phyloP scores from a whole-genome alignment of 306 rosid genomes.

The Alnus glutinosa region DNA sequence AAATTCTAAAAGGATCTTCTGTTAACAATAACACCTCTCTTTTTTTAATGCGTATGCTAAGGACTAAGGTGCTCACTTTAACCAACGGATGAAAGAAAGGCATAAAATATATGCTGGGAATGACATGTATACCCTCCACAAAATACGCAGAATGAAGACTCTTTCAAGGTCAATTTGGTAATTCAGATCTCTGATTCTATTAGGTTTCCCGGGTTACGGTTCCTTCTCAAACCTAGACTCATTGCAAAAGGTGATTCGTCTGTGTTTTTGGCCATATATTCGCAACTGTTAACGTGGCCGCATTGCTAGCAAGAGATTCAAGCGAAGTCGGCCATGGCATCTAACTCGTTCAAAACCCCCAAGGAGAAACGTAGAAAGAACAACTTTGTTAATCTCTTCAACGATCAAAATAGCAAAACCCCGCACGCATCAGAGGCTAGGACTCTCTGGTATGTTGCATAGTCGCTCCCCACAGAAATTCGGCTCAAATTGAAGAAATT shows the following conservation, averaged over 20 bases:
- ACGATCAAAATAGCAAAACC: background rate
- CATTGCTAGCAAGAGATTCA: conserved; percentile 2
- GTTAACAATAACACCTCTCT: too few species aligned
- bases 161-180: background rate
- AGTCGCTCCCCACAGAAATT: background rate
- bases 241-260: background rate
- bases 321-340: conserved; percentile 21
- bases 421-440: background rate
- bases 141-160: background rate
- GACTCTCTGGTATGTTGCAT: background rate
- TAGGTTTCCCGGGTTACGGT: background rate
- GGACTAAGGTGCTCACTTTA: too few species aligned
- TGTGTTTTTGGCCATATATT: conserved; percentile 30
- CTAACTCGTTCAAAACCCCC: conserved; percentile 3
- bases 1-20: too few species aligned
- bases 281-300: conserved; percentile 46
- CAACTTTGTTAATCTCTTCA: background rate
- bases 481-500: background rate
- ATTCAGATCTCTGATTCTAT: background rate
- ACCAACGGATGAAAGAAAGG: background rate
- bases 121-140: background rate
- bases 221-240: background rate
- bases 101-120: background rate
- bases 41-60: too few species aligned
- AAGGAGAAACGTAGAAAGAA: conserved; percentile 7